Conservation (phyloP, 208 protist genomes). For the Entamoeba invadens region DNA sequence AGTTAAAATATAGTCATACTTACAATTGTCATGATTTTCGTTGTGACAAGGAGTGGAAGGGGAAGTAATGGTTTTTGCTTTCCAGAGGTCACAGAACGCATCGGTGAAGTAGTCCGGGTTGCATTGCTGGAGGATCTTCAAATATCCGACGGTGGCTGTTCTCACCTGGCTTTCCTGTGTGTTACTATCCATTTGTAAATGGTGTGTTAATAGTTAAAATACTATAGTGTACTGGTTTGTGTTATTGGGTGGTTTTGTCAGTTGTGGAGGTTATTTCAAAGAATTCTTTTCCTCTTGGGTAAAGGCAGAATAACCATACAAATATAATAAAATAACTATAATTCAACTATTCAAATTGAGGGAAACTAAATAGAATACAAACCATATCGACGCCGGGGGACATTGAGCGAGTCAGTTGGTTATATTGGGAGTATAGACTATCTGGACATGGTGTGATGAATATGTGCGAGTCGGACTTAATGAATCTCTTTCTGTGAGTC, state of each 20-base stretch:
- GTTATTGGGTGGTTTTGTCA: too few relatives aligned
- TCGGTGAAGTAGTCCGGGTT: background rate
- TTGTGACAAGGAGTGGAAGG: background rate
- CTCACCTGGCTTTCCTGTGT: background rate
- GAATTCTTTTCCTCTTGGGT: too few relatives aligned
- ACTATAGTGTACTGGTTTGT: too few relatives aligned
- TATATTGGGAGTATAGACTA: background rate
- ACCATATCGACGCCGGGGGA: background rate
- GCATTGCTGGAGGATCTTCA: background rate
- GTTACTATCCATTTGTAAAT: too few relatives aligned
- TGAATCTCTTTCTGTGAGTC: background rate
- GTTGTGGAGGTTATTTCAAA: too few relatives aligned
- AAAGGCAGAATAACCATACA: too few relatives aligned
- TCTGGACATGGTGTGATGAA: background rate
- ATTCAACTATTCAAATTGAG: too few relatives aligned
- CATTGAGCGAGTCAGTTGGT: background rate
- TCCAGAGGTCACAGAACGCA: too few relatives aligned
- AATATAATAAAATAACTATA: too few relatives aligned
- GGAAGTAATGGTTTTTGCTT: background rate
- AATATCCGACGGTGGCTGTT: background rate
- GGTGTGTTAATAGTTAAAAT: too few relatives aligned
- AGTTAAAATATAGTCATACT: background rate
- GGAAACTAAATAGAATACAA: too few relatives aligned
- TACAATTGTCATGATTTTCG: background rate
- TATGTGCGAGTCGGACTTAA: background rate